Conservation (phyloP, 768 basidiomycete species). For the Suillus weaverae region DNA sequence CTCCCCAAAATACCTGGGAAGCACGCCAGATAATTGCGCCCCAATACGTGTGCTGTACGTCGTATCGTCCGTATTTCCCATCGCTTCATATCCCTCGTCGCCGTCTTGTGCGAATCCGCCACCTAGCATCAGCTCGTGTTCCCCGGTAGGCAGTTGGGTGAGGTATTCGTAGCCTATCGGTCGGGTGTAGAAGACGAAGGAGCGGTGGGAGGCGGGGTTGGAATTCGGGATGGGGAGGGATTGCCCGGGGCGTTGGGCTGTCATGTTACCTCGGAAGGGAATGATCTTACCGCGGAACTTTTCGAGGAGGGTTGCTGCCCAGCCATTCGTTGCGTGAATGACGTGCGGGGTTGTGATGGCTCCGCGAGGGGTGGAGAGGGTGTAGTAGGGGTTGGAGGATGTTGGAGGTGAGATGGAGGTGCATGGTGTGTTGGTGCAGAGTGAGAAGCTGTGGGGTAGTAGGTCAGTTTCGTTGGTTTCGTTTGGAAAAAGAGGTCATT, state of each 20-base stretch:
- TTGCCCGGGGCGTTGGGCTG: conserved; percentile 58
- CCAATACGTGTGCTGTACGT: conserved; percentile 28
- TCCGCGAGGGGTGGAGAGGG: conserved; percentile 63
- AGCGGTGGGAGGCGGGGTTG: conserved; percentile 42
- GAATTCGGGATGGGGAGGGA: conserved; percentile 11
- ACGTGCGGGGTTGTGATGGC: conserved; percentile 57
- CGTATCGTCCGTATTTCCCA: conserved; percentile 42
- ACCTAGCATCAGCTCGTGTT: conserved; percentile 61
- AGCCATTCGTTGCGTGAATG: conserved; percentile 85
- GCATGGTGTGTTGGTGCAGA: conserved; percentile 64
- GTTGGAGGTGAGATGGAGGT: conserved; percentile 44
- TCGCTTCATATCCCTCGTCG: conserved; percentile 30
- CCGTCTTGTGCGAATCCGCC: conserved; percentile 48
- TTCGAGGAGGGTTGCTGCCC: conserved; percentile 69
- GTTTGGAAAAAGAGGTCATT: conserved; percentile 15
- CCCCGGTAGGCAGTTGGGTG: conserved; percentile 53
- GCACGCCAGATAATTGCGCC: conserved; percentile 43
- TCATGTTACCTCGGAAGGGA: conserved; percentile 61
- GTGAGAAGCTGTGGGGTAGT: conserved; percentile 45
- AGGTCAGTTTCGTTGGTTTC: not conserved
- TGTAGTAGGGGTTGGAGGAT: conserved; percentile 39
- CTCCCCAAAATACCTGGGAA: conserved; percentile 55
- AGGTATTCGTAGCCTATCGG: conserved; percentile 59
- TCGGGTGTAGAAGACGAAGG: conserved; percentile 57
- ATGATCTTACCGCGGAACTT: conserved; percentile 62